Percentiles rank a stretch among this genome's conserved stretches.
phyloP scores from a whole-genome alignment of 306 rosid species.

The Lathyrus sativus region DNA sequence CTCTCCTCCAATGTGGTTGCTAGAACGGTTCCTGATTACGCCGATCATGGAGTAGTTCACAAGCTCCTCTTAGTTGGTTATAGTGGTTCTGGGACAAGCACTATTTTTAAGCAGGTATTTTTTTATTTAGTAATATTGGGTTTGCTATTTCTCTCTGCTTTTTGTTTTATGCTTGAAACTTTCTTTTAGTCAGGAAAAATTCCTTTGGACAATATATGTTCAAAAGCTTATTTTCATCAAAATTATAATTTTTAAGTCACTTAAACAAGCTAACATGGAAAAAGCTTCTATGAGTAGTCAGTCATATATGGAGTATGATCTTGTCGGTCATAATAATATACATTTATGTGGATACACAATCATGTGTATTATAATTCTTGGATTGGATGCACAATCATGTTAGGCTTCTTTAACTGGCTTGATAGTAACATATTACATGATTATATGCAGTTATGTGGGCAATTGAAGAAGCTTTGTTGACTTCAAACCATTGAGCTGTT shows the following conservation, averaged over 20 bases:
- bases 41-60: constrained; percentile 82
- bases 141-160: constrained; percentile 21
- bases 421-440: constrained; percentile 3
- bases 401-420: not conserved
- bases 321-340: not conserved
- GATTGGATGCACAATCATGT: not conserved
- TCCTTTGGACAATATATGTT: not conserved
- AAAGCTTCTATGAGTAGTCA: not conserved
- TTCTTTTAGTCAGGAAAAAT: constrained; percentile 31
- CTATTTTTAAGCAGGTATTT: constrained; percentile 95
- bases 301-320: not conserved
- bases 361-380: constrained; percentile 16
- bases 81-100: constrained; percentile 93
- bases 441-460: not conserved
- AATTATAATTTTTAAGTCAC: constrained; percentile 14
- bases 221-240: constrained; percentile 4
- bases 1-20: constrained; percentile 53
- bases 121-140: constrained; percentile 11
- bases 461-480: constrained; percentile 32
- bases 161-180: constrained; percentile 12
- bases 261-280: not conserved
- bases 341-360: not conserved
- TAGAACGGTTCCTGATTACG: constrained; percentile 70
- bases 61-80: constrained; percentile 93
- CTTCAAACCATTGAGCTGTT: constrained; percentile 19